phyloP scores from a whole-genome alignment of 148 eudicot genomes.

The Chenopodium berlandieri region DNA sequence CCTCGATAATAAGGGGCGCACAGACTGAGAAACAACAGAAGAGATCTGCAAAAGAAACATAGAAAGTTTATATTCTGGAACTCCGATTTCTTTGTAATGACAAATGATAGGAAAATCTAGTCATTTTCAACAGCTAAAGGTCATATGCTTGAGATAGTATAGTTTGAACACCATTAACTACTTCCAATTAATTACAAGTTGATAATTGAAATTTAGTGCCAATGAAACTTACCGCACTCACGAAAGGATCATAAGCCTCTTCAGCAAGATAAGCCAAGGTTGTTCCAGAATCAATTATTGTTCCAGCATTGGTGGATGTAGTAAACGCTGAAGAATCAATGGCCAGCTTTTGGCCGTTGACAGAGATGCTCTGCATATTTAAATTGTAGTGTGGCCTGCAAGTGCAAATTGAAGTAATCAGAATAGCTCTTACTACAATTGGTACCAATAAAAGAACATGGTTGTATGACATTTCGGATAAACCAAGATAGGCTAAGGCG shows the following conservation, averaged over 20 bases:
- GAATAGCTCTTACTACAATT: not conserved
- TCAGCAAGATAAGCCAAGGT: conserved; percentile 92
- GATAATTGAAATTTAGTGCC: not conserved
- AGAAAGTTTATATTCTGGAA: not conserved
- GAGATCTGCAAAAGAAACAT: conserved; percentile 44
- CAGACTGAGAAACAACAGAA: conserved; percentile 52
- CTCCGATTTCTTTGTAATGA: not conserved
- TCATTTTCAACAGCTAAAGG: too few relatives aligned
- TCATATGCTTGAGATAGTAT: too few relatives aligned
- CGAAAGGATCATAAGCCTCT: conserved; percentile 82
- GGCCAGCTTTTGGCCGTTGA: conserved; percentile 62
- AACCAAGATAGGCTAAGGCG: not conserved
- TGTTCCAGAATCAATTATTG: conserved; percentile 92
- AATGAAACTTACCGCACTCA: conserved; percentile 62
- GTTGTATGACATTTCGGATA: not conserved
- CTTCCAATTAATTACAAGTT: not conserved
- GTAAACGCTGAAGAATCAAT: conserved; percentile 67
- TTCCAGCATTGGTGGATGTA: conserved; percentile 68
- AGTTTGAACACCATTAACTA: not conserved
- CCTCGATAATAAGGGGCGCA: conserved; percentile 55
- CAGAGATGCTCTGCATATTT: conserved; percentile 76
- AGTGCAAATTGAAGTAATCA: conserved; percentile 5
- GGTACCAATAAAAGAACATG: not conserved
- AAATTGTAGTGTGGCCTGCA: conserved; percentile 93
- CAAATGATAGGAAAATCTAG: not conserved